These are phyloP conservation scores for Tuctoria greenei DNA, from an alignment of 176 grass and related monocot genomes.

Conservation along the genomic window DNA sequence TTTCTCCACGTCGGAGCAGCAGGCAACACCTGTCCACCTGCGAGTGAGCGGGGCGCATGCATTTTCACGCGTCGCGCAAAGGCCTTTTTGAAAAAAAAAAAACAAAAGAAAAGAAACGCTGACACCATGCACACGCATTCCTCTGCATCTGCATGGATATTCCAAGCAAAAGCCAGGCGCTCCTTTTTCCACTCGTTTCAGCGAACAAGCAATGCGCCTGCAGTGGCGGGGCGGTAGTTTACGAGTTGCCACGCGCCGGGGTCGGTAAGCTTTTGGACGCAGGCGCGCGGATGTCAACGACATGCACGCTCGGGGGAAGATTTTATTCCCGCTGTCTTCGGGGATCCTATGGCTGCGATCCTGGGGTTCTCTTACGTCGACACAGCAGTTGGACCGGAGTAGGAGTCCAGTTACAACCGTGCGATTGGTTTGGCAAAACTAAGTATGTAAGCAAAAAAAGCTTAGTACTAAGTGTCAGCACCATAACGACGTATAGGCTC, in stretches of 20 bases:
- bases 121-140: neutral
- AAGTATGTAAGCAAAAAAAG: too few relatives aligned
- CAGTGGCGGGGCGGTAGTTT: conserved; percentile 20
- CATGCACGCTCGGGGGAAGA: conserved; percentile 38
- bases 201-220: neutral
- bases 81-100: too few relatives aligned
- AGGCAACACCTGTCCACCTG: too few relatives aligned
- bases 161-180: neutral
- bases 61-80: neutral
- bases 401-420: too few relatives aligned
- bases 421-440: too few relatives aligned
- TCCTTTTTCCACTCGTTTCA: neutral
- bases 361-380: too few relatives aligned
- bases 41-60: neutral
- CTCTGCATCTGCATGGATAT: neutral
- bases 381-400: too few relatives aligned
- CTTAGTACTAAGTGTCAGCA: too few relatives aligned
- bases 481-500: too few relatives aligned
- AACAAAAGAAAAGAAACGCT: neutral
- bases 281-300: conserved; percentile 42
- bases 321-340: conserved; percentile 45
- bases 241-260: conserved; percentile 29
- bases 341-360: neutral
- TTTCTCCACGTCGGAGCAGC: neutral
- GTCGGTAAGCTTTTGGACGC: conserved; percentile 1